A percentile compares a stretch with the other conserved stretches of the same genome.
These are phyloP conservation scores for Fusarium euwallaceae DNA, from an alignment of 2,329 filamentous ascomycete species.

Conservation along the genomic window DNA sequence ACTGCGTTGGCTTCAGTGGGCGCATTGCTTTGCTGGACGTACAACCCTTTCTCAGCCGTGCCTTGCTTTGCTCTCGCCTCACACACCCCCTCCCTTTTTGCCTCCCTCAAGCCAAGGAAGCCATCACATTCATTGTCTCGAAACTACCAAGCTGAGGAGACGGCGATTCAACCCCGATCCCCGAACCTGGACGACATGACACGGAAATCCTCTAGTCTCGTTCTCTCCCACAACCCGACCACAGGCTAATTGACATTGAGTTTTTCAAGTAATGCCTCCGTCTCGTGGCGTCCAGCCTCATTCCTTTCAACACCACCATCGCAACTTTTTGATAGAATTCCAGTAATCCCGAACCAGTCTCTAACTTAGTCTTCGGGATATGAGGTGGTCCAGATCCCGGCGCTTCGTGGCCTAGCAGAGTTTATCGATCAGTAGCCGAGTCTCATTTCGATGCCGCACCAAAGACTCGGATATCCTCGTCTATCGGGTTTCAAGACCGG, in stretches of 20 bases:
- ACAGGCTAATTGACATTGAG: slow-evolving; percentile 5
- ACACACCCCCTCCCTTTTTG: slow-evolving; percentile 12
- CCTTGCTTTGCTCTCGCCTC: neutral
- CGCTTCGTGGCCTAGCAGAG: neutral
- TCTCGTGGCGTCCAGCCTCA: slow-evolving; percentile 26
- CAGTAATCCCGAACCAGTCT: slow-evolving; percentile 6
- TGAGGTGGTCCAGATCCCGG: slow-evolving; percentile 19
- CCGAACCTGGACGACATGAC: slow-evolving; percentile 20
- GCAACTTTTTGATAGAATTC: slow-evolving; percentile 11
- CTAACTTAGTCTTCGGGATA: slow-evolving; percentile 10
- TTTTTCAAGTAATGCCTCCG: neutral
- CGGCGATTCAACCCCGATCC: slow-evolving; percentile 13
- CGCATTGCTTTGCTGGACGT: neutral
- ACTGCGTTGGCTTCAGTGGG: neutral
- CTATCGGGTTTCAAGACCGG: slow-evolving; percentile 21
- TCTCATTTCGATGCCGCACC: slow-evolving; percentile 29
- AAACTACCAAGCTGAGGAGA: slow-evolving; percentile 4
- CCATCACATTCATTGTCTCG: slow-evolving; percentile 27
- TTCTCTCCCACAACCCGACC: neutral
- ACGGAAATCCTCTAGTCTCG: slow-evolving; percentile 4
- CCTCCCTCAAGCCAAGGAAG: slow-evolving; percentile 10
- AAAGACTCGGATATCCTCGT: slow-evolving; percentile 21
- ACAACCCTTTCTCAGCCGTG: neutral
- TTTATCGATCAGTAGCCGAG: slow-evolving; percentile 14
- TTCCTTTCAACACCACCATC: slow-evolving; percentile 30